Conservation (phyloP, 2,329 filamentous ascomycete species). For the Rasamsonia emersonii region DNA sequence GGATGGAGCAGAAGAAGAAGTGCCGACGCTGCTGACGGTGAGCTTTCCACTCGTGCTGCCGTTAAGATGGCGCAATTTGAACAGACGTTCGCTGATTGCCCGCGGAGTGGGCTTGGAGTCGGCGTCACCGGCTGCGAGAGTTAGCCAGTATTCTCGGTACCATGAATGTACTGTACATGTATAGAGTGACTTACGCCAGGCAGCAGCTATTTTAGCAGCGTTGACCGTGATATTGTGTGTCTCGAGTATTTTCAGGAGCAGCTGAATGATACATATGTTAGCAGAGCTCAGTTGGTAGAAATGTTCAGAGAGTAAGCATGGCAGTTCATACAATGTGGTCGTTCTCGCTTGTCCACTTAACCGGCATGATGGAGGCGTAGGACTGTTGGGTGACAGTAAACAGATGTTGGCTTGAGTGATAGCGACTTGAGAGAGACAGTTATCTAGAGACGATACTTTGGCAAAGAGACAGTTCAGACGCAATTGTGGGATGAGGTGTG, state of each 20-base stretch:
- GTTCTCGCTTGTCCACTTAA: background rate
- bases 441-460: no score
- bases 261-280: background rate
- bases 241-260: background rate
- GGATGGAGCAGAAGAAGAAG: background rate
- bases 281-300: no score
- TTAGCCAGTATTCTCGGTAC: no score
- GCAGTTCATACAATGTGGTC: conserved; percentile 1
- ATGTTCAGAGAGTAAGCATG: no score
- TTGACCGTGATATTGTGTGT: background rate
- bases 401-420: no score
- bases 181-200: background rate
- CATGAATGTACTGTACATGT: no score
- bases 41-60: no score
- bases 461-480: no score
- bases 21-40: background rate
- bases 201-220: background rate
- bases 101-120: background rate
- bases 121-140: background rate
- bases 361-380: no score
- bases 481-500: no score
- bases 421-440: no score
- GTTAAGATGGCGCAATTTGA: background rate
- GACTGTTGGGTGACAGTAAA: no score
- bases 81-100: background rate